Base-by-base conservation (phyloP, 805 yeast genomes). In the Kazachstania taianensis region DNA sequence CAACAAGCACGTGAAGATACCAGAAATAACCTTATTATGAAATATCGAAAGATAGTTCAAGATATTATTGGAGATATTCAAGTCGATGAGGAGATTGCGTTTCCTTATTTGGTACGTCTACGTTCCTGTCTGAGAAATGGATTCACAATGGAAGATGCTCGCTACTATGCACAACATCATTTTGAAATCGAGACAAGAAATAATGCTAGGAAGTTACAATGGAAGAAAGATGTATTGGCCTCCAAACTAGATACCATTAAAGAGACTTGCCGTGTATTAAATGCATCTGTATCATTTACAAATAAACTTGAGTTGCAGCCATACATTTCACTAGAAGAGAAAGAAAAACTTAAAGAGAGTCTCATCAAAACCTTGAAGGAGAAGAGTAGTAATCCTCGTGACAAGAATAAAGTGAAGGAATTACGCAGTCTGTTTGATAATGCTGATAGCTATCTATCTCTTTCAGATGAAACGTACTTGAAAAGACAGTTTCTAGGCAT, bases 101-200 rank as follows among this genome's bases (percentile, higher is more conserved):
- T 73, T 4, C 52, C 59, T 24, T 75, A 92, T 53, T 61, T 83
- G 30, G 52, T 69, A 5, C 60, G 65, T 29, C 61, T 81, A 33
- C 72, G 71, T 41, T 72, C 72, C 36, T 71, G 66, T 41, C 47
- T 77, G 37, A 67, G 67, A 44, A 75, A 74, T 43, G 94, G 89
- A n/a, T 66, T 70, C 43, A 30, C 67, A 0, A 39, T 66, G 14
- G 60, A 57, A 14, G 85, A 76, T 39, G 78, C 94, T 2, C 68
- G 68, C 45, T 63, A 61, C 30, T 74, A 76, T 41, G 67, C 83
- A 1, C 75, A 79, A 15, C 67, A 61, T 48, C 70, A 73, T 46
- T 55, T 66, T 36, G 45, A 67, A 10, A 68, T 68, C 45, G 69
- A 69, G 30, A 44, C 64, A 20, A 64, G 66, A 33, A 57, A 77